Base-by-base conservation (phyloP, 179 eudicot species). In the Spergularia azorica region DNA sequence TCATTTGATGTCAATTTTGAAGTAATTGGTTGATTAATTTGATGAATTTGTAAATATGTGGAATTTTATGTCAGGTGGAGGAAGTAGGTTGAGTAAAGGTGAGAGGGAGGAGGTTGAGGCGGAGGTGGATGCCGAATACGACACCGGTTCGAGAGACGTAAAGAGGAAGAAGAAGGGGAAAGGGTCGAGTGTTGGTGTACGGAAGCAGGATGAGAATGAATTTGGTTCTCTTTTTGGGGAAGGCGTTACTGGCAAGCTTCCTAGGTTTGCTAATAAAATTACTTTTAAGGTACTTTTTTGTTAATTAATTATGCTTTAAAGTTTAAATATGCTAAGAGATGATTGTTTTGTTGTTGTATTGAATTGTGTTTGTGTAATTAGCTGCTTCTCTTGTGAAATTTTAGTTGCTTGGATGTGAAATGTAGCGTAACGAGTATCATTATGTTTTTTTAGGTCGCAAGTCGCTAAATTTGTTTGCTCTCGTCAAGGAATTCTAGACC, bases 181-280 rank as follows among this genome's bases (percentile, higher is more conserved):
- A 58, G 64, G 71, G 12, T 72, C 77, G 72, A 9, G 26, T 62
- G 63, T 50, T 1, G 73, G 21, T 12, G 60, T 65, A 57, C 79
- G 72, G 55, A 77, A 74, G 20, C 61, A 83, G 52, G 67, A 80
- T 54, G 99, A 88, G 54, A 98, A 91, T 77, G 95, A 93, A 16
- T 63, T 87, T 10, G 98, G 99, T 26, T 89, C 97, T 11, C 94
- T 95, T 38, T 95, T 95, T 81, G 97, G 94, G 16, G 98, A 83
- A 43, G 99, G 95, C 38, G 75, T 93, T 64, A 79, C 86, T 6
- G 99, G 98, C 39, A 95, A 95, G 80, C 75, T 91, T 21, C 99
- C 99, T 17, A 89, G 90, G 86, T 95, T 89, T 83, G 94, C 97
- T 13, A 95, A 95, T 78, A 93, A 67, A 72, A 89, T 95, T 79